Evolutionary conservation across 768 basidiomycete genomes (phyloP).

Genomic region (Chalciporus sphaerocephalus): DNA sequence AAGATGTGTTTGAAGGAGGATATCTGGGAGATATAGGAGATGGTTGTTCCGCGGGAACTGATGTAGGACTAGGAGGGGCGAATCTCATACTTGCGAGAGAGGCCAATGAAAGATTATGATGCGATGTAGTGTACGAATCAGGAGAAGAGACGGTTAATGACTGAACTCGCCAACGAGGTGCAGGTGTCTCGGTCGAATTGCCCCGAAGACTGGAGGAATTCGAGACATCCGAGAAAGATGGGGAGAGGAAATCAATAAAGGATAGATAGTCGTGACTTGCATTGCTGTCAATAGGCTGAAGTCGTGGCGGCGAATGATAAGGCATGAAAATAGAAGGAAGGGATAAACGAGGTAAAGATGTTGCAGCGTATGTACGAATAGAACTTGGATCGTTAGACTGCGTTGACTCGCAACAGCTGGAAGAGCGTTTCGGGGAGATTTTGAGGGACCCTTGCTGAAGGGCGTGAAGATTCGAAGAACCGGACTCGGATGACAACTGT

Average conservation of each 20-base stretch:
- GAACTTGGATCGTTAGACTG: slow-evolving; percentile 32
- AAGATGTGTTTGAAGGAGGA: slow-evolving; percentile 4
- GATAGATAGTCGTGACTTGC: slow-evolving; percentile 38
- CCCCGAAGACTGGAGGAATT: slow-evolving; percentile 5
- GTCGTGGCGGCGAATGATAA: slow-evolving; percentile 12
- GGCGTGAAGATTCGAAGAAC: slow-evolving; percentile 16
- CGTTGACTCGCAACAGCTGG: slow-evolving; percentile 32
- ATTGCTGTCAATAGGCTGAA: slow-evolving; percentile 15
- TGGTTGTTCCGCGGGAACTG: background rate
- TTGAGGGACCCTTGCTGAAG: slow-evolving; percentile 2
- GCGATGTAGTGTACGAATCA: slow-evolving; percentile 15
- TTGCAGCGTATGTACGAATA: slow-evolving; percentile 38
- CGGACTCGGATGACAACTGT: slow-evolving; percentile 17
- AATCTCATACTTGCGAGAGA: slow-evolving; percentile 32
- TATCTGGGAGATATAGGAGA: slow-evolving; percentile 10
- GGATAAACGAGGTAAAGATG: slow-evolving; percentile 28
- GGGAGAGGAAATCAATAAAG: slow-evolving; percentile 45
- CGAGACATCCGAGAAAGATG: slow-evolving; percentile 17
- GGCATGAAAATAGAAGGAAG: slow-evolving; percentile 20
- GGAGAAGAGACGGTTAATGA: slow-evolving; percentile 19
- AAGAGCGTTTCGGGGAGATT: slow-evolving; percentile 22
- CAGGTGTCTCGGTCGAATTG: background rate
- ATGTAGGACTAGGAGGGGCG: slow-evolving; percentile 28
- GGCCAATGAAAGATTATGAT: slow-evolving; percentile 15
- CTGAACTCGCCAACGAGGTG: slow-evolving; percentile 14